Base-by-base conservation (phyloP, 2,329 filamentous ascomycete species). In the Pseudogymnoascus sp. region DNA sequence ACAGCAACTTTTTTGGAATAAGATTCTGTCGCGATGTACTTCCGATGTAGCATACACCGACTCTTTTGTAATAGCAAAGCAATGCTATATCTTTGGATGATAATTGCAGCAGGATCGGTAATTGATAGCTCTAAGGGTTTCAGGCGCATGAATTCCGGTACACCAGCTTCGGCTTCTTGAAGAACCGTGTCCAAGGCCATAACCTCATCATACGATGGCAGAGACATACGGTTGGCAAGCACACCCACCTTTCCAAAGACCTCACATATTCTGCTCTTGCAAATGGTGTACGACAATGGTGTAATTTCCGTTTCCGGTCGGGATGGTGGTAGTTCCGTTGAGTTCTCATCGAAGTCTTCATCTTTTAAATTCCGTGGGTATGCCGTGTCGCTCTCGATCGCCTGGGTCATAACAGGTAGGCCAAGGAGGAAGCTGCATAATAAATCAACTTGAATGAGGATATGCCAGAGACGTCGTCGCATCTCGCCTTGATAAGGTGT, bases 401-500 rank as follows among this genome's bases (percentile, higher is more conserved):
- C 78, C 63, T 85, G 80, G 49, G 88, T 78, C 83, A 89, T 87
- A 69, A 81, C 81, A 2, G 88, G 88, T 62, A 90, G 76, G 1
- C 87, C 87, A 65, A 88, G 80, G 69, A 89, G 86, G 69, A 88
- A 88, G 1, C 85, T 83, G 25, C 87, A 84, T 3, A 89, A 73
- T 2, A 86, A 73, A 69, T 90, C 88, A 56, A 88, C 78, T 69
- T 87, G 84, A 25, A 77, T 72, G 2, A 79, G 77, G 66, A 84
- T 75, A 66, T 80, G 79, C 83, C 82, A 85, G 67, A 81, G 71
- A 63, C 86, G 77, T 37, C 86, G 78, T 65, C 86, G 79, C 82
- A 89, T 91, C 76, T 93, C 90, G 78, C 85, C 89, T 75, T 91
- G 84, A 68, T 89, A 92, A 5, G 88, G 86, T 1, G 85, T 83